These are phyloP conservation scores for Aureobasidium subglaciale DNA, from an alignment of 2,329 filamentous ascomycete species.

Conservation along the genomic window DNA sequence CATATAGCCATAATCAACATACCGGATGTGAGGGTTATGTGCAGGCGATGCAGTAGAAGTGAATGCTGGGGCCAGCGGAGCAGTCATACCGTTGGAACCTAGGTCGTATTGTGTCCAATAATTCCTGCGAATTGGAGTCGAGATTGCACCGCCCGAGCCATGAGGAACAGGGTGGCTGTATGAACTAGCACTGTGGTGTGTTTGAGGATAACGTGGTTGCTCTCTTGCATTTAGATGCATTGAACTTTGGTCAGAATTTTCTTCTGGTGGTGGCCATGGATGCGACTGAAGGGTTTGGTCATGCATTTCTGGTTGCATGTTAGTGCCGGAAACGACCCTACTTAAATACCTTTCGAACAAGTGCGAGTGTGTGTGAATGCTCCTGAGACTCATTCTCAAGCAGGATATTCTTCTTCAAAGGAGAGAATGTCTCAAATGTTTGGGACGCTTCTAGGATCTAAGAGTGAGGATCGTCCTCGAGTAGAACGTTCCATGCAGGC, in stretches of 20 bases:
- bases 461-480: neutral
- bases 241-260: neutral
- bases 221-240: neutral
- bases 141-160: neutral
- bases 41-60: neutral
- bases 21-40: neutral
- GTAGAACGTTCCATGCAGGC: neutral
- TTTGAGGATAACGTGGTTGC: neutral
- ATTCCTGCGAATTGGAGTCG: neutral
- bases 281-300: neutral
- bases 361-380: neutral
- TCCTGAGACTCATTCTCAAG: neutral
- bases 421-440: neutral
- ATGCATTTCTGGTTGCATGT: neutral
- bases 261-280: neutral
- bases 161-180: neutral
- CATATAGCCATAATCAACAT: neutral
- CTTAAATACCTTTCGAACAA: neutral
- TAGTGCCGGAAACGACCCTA: neutral
- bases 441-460: neutral
- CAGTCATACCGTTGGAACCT: neutral
- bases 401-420: neutral
- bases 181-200: neutral
- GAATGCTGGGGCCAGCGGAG: neutral
- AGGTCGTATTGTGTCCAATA: neutral